phyloP scores from a whole-genome alignment of 495 filamentous ascomycete genomes.

The Aspergillus affinis region DNA sequence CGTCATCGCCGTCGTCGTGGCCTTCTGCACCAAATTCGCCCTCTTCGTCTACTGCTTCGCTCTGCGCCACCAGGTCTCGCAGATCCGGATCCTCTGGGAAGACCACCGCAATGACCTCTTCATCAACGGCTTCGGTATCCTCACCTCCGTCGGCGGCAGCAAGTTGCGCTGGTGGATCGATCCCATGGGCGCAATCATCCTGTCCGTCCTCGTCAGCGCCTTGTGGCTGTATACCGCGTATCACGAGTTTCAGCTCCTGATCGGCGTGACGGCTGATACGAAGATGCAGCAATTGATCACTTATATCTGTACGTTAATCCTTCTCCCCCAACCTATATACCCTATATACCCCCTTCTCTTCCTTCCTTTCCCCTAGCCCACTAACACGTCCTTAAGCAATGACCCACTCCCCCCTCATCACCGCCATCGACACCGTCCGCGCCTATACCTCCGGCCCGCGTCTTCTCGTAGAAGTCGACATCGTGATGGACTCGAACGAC shows the following conservation, averaged over 20 bases:
- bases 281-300: conserved; percentile 92
- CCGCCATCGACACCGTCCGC: conserved; percentile 88
- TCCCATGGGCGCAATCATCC: conserved; percentile 83
- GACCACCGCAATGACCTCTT: conserved; percentile 88
- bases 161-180: conserved; percentile 96
- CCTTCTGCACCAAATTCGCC: conserved; percentile 77
- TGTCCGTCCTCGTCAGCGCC: conserved; percentile 70
- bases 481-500: conserved; percentile 74
- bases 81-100: conserved; percentile 91
- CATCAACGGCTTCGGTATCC: conserved; percentile 86
- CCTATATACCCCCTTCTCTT: neutral
- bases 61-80: conserved; percentile 81
- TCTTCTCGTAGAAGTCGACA: conserved; percentile 85
- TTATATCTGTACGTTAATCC: conserved; percentile 77
- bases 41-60: conserved; percentile 94
- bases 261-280: conserved; percentile 83
- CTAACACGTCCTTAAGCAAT: conserved; percentile 44
- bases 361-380: too few relatives aligned
- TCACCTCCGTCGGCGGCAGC: conserved; percentile 82
- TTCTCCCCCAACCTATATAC: conserved; percentile 6
- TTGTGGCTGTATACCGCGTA: conserved; percentile 88
- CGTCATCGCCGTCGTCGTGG: conserved; percentile 81
- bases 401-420: conserved; percentile 81
- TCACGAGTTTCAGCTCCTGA: conserved; percentile 82
- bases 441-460: conserved; percentile 89